Evolutionary conservation across 2,329 filamentous ascomycete genomes (phyloP), one percentile per base, ranked within the genome.

Genomic region (Claviceps sp.): DNA sequence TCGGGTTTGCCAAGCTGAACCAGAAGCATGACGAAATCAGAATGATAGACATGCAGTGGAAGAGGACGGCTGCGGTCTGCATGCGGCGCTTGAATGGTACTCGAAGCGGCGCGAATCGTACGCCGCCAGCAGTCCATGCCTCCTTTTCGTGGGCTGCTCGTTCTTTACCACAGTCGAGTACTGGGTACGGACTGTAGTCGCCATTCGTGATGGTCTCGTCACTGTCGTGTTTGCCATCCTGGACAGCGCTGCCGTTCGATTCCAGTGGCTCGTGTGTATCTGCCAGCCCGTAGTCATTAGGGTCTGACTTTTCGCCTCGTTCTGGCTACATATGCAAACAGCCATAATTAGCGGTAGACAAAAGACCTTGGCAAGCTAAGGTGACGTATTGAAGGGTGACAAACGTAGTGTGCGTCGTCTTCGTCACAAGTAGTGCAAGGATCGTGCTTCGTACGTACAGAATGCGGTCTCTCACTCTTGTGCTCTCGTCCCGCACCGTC

Each of bases 1-100:
- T 72, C 1, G 93, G 93, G 52, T 95, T 90, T 52, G 88, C 85
- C 68, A 89, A 95, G 37, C 90, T 80, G 63, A 94, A 85, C 73
- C 95, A 95, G 73, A 97, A 97, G 53, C 84, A 67, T 5, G 87
- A 85, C 5, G 95, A 76, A 59, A 80, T 76, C 24, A 80, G 69
- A n/a, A 80, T 78, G 55, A 90, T 85, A 52, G 78, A 81, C 58
- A 87, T 75, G 55, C 81, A 87, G 67, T 90, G 86, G 59, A 81
- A 76, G 8, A 90, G 72, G 13, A 90, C 85, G 4, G 91, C 79
- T 40, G 89, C 78, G 3, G 90, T 93, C 67, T 91, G 86, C 47
- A 88, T 67, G 26, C 87, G 79, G 44, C 87, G 78, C 59, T 78
- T 77, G 48, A 88, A 71, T 2, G 87, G 85, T 22, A 90, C 76